Conservation (phyloP, 140 eudicot species). For the Erigeron philadelphicus region DNA sequence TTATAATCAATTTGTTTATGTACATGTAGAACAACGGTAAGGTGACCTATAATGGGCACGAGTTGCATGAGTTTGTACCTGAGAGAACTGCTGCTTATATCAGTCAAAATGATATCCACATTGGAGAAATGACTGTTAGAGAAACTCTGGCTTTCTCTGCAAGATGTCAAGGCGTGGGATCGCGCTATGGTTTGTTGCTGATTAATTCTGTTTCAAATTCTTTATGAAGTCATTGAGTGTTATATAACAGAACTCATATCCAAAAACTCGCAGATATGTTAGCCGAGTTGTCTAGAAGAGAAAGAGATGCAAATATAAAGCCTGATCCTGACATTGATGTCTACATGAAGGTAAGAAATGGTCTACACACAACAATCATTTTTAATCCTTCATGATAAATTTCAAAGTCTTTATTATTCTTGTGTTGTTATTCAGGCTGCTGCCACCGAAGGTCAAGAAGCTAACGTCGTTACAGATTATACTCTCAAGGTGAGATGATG, state of each 20-base stretch:
- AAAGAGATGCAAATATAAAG: slow-evolving; percentile 42
- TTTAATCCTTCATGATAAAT: background rate
- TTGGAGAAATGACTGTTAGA: slow-evolving; percentile 63
- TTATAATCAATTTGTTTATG: background rate
- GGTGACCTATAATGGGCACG: slow-evolving; percentile 52
- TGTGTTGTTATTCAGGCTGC: slow-evolving; percentile 38
- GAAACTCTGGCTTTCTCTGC: slow-evolving; percentile 65
- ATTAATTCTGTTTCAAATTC: background rate
- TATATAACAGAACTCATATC: background rate
- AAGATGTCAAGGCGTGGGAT: slow-evolving; percentile 63
- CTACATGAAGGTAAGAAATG: slow-evolving; percentile 41
- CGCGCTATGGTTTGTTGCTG: slow-evolving; percentile 39
- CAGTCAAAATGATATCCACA: slow-evolving; percentile 55
- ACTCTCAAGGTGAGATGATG: slow-evolving; percentile 45
- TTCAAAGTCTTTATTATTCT: background rate
- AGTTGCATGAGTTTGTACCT: slow-evolving; percentile 50
- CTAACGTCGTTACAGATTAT: slow-evolving; percentile 57
- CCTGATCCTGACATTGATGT: slow-evolving; percentile 48
- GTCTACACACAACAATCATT: background rate
- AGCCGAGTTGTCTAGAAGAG: slow-evolving; percentile 44
- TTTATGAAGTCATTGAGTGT: background rate
- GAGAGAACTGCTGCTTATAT: slow-evolving; percentile 54
- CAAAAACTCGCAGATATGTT: slow-evolving; percentile 37
- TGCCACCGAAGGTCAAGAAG: slow-evolving; percentile 53
- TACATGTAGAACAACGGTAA: slow-evolving; percentile 34